Evolutionary conservation across 2,329 filamentous ascomycete genomes (phyloP).

Genomic region (Leptographium radiaticola): DNA sequence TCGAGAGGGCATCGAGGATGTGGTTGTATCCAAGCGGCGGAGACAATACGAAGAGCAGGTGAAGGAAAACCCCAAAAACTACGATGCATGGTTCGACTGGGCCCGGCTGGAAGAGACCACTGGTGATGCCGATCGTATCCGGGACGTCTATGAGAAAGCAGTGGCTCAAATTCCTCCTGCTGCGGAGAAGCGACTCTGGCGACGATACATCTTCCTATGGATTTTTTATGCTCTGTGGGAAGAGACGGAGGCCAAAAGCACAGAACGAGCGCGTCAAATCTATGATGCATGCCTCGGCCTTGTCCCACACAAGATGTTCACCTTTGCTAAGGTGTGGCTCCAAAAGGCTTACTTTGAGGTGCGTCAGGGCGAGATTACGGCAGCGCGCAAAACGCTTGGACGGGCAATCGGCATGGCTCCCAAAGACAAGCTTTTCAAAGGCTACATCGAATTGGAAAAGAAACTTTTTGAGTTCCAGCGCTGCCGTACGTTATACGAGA

Average conservation of each 20-base stretch:
- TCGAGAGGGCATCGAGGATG: constrained; percentile 83
- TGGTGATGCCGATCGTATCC: constrained; percentile 67
- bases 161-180: constrained; percentile 92
- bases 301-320: constrained; percentile 92
- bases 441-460: constrained; percentile 85
- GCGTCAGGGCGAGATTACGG: constrained; percentile 66
- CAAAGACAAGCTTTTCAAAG: constrained; percentile 89
- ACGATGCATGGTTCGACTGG: constrained; percentile 96
- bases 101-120: constrained; percentile 79
- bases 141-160: constrained; percentile 89
- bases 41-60: constrained; percentile 91
- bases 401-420: constrained; percentile 87
- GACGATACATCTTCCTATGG: constrained; percentile 95
- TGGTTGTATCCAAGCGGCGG: constrained; percentile 85
- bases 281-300: constrained; percentile 80
- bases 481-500: constrained; percentile 84
- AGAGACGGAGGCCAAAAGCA: constrained; percentile 71
- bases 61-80: constrained; percentile 89
- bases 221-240: constrained; percentile 96
- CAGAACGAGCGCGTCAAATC: constrained; percentile 70
- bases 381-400: constrained; percentile 79
- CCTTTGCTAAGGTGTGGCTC: constrained; percentile 93
- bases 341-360: constrained; percentile 89
- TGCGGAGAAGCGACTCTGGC: constrained; percentile 94
- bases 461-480: constrained; percentile 89